Evolutionary conservation across 805 yeast genomes (phyloP).

Genomic region (Ascoidea tarda): DNA sequence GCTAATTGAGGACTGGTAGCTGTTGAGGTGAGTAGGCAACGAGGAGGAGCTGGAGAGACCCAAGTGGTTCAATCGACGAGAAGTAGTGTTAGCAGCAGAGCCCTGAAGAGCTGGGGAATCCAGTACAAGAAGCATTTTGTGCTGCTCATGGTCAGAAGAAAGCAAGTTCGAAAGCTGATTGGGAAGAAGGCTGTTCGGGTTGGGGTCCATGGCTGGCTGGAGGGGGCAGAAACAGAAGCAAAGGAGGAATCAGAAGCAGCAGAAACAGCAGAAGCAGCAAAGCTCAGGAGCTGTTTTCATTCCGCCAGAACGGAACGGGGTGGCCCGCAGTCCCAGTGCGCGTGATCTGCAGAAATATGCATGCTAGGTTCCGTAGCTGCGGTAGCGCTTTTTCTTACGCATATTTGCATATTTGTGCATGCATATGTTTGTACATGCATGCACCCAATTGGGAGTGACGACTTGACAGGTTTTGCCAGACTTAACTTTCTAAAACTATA

Average conservation of each 20-base stretch:
- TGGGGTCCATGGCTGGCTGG: background rate
- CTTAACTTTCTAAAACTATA: background rate
- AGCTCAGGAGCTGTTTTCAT: too few relatives aligned
- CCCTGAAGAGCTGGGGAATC: background rate
- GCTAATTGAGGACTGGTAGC: background rate
- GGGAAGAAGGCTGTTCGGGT: background rate
- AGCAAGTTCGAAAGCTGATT: background rate
- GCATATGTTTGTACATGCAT: background rate
- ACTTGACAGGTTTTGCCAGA: background rate
- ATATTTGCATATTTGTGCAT: background rate
- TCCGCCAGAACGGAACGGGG: too few relatives aligned
- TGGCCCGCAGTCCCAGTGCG: too few relatives aligned
- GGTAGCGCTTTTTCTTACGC: background rate
- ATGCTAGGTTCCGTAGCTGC: background rate
- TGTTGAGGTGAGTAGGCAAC: background rate
- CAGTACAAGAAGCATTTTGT: background rate
- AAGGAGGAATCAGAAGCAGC: background rate
- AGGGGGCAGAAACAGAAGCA: background rate
- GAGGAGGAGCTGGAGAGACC: background rate
- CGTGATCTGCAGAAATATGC: too few relatives aligned
- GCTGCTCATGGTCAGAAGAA: background rate
- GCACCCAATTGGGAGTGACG: background rate
- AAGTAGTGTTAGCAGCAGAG: background rate
- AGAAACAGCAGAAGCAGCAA: background rate
- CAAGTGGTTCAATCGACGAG: background rate